Conservation (phyloP, 345 rosid species). For the Ricinus communis region DNA sequence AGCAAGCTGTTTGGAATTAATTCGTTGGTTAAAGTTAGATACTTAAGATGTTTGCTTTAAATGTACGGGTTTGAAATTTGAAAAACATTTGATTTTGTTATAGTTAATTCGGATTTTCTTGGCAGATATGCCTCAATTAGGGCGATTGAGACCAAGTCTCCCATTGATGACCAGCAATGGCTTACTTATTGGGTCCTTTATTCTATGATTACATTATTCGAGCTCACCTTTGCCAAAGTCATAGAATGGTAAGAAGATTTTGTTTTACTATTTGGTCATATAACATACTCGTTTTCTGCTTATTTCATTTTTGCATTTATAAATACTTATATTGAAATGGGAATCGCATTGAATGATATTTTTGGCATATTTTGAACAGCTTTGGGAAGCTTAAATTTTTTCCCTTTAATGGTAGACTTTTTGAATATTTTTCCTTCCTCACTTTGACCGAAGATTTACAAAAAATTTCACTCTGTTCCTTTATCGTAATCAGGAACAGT, state of each 20-base stretch:
- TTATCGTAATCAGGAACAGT: background rate
- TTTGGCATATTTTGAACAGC: too few species aligned
- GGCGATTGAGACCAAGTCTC: conserved; percentile 88
- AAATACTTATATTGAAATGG: background rate
- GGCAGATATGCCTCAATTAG: conserved; percentile 75
- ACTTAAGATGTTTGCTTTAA: background rate
- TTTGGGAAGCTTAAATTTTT: background rate
- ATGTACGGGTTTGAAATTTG: background rate
- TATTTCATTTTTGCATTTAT: background rate
- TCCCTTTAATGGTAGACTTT: background rate
- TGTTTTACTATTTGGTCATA: background rate
- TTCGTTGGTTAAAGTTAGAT: background rate
- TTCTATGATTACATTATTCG: conserved; percentile 79
- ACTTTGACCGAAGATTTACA: background rate
- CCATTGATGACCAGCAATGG: conserved; percentile 87
- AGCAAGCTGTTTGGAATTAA: background rate
- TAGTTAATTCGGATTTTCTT: conserved; percentile 16
- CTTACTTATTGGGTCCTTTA: conserved; percentile 95
- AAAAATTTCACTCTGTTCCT: background rate
- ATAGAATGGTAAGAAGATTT: conserved; percentile 69
- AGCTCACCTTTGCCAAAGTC: conserved; percentile 85
- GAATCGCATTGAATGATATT: too few species aligned
- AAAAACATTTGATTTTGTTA: conserved; percentile 16
- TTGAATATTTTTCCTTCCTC: background rate
- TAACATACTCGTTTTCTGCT: too few species aligned